These are phyloP conservation scores for Trichoderma sp. DNA, from an alignment of 2,329 filamentous ascomycete species.

Conservation along the genomic window DNA sequence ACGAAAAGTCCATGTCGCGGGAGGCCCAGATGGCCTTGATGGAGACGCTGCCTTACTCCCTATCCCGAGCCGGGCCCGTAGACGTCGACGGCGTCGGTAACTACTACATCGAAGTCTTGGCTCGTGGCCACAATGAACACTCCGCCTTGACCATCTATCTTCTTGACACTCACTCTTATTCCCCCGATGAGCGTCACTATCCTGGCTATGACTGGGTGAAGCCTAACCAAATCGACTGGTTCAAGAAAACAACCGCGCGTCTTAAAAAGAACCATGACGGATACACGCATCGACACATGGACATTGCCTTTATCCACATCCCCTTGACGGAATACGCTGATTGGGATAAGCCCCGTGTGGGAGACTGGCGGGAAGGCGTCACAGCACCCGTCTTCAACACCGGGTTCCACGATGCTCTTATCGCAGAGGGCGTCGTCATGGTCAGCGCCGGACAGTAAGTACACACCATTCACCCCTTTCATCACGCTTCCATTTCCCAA, in stretches of 20 bases:
- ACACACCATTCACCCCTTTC: background rate
- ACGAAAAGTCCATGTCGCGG: conserved; percentile 78
- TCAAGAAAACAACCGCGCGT: conserved; percentile 70
- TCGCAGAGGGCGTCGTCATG: conserved; percentile 80
- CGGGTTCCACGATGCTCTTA: conserved; percentile 85
- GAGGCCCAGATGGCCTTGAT: conserved; percentile 79
- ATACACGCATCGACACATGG: conserved; percentile 90
- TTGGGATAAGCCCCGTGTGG: conserved; percentile 54
- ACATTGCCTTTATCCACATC: conserved; percentile 96
- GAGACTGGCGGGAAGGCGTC: conserved; percentile 75
- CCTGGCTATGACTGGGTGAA: conserved; percentile 98
- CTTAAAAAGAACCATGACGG: conserved; percentile 75
- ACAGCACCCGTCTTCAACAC: conserved; percentile 89
- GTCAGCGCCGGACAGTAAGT: conserved; percentile 88
- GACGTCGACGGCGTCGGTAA: conserved; percentile 90
- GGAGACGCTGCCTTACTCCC: conserved; percentile 81
- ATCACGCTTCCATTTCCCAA: too few species aligned
- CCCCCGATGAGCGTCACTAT: conserved; percentile 81
- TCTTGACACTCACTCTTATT: conserved; percentile 88
- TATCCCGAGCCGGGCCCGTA: conserved; percentile 78
- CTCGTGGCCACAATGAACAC: conserved; percentile 73
- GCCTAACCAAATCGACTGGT: conserved; percentile 91
- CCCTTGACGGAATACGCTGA: conserved; percentile 84
- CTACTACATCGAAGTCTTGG: conserved; percentile 87
- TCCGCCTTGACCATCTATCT: conserved; percentile 93